Evolutionary conservation across 345 rosid genomes (phyloP).

Genomic region (Populus nigra): DNA sequence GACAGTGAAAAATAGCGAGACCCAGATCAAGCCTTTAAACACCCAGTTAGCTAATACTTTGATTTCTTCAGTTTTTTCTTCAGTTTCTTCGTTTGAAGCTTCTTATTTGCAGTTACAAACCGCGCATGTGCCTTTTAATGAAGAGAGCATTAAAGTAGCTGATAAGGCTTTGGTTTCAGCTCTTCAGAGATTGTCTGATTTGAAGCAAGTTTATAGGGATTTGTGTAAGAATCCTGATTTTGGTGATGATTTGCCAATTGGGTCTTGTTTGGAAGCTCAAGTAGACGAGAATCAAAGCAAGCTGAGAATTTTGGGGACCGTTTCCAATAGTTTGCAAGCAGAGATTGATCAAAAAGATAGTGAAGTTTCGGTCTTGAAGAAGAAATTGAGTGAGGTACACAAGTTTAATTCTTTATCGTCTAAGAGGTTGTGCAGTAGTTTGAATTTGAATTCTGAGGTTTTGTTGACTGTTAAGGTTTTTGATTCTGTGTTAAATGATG

Average conservation of each 20-base stretch:
- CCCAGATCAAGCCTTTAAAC: slow-evolving; percentile 38
- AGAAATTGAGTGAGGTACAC: slow-evolving; percentile 57
- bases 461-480: slow-evolving; percentile 61
- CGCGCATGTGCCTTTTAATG: slow-evolving; percentile 75
- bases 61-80: slow-evolving; percentile 73
- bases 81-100: slow-evolving; percentile 74
- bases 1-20: background rate
- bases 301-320: slow-evolving; percentile 65
- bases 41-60: slow-evolving; percentile 46
- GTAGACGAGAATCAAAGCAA: slow-evolving; percentile 96
- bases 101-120: slow-evolving; percentile 83
- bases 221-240: slow-evolving; percentile 45
- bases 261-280: slow-evolving; percentile 80
- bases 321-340: slow-evolving; percentile 72
- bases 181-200: slow-evolving; percentile 65
- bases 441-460: slow-evolving; percentile 45
- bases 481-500: slow-evolving; percentile 62
- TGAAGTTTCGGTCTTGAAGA: slow-evolving; percentile 55
- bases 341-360: slow-evolving; percentile 71
- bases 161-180: slow-evolving; percentile 72
- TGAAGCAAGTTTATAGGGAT: slow-evolving; percentile 56
- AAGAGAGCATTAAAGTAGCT: slow-evolving; percentile 57
- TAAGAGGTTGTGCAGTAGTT: slow-evolving; percentile 47
- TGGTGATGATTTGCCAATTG: slow-evolving; percentile 43
- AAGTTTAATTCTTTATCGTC: slow-evolving; percentile 52